Evolutionary conservation across 257 asterid species (phyloP), one percentile per base, ranked within the genome.

Genomic region (Lantana camara): DNA sequence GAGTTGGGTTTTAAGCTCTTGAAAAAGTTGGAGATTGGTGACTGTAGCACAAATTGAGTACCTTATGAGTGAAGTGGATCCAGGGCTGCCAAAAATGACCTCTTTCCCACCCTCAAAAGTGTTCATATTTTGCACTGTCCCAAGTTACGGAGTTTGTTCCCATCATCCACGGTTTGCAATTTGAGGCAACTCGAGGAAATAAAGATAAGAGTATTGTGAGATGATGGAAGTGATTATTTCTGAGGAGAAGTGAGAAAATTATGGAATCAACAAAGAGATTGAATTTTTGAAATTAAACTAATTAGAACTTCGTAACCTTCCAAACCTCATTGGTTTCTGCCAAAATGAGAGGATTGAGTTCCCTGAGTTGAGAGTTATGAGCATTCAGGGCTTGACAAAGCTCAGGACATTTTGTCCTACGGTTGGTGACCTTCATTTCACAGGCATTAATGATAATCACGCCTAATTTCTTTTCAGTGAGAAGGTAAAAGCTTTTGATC

Each of bases 131-230:
- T 69, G 29, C 29, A 38, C 23, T 69, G 79, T 15, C 49, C 6
- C 11, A 53, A 57, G 19, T 55, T 74, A 35, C 12, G 44, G 17
- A 30, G 51, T 37, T 61, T 75, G 2, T 58, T 75, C 47, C 66
- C 73, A 10, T 9, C 11, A 3, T 58, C 76, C 27, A 62, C 53
- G 14, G 75, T 70, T 47, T 12, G 24, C 42, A 61, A 69, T 15
- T 65, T 75, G 20, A 15, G 35, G 21, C 73, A 41, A 4, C 77
- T 75, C 5, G 67, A 71, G 49, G 67, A 71, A 17, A 71, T 75
- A 32, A 63, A 63, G 10, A 53, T 75, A 4, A 48, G n/a, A 11
- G 38, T n/a, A 70, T 60, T 75, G 77, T 9, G 13, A 21, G 21
- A 15, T 4, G 37, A 60, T 75, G 73, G 32, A 55, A 47, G 45